Conservation (phyloP, 179 eudicot species). For the Drosera spatulata region DNA sequence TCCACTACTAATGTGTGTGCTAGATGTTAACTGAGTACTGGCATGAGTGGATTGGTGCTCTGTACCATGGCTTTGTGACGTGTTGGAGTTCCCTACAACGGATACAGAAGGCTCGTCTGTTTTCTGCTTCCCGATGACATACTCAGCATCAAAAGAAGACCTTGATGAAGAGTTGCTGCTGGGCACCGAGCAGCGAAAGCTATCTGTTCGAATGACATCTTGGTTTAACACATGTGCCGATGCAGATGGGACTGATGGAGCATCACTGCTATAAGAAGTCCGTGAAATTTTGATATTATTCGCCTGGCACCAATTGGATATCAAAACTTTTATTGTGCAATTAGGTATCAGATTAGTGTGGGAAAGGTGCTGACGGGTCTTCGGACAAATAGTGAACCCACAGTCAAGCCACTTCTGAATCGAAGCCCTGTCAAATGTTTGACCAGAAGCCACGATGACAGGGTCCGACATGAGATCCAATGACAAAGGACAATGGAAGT, state of each 20-base stretch:
- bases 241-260: constrained; percentile 7
- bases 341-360: constrained; percentile 68
- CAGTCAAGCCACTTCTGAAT: constrained; percentile 76
- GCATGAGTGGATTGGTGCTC: constrained; percentile 69
- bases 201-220: constrained; percentile 35
- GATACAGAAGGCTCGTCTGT: constrained; percentile 19
- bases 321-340: constrained; percentile 74
- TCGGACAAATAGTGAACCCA: constrained; percentile 60
- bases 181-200: constrained; percentile 30
- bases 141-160: constrained; percentile 25
- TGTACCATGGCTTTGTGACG: constrained; percentile 15
- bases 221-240: constrained; percentile 17
- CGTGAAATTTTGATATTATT: constrained; percentile 31
- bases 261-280: constrained; percentile 9
- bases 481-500: constrained; percentile 82
- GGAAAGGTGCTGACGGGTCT: constrained; percentile 53
- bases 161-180: constrained; percentile 41
- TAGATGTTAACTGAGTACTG: constrained; percentile 67
- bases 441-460: constrained; percentile 84
- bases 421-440: constrained; percentile 72
- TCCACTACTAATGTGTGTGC: constrained; percentile 55
- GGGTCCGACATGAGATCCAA: constrained; percentile 79
- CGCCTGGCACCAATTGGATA: constrained; percentile 73
- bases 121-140: constrained; percentile 27
- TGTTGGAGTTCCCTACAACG: constrained; percentile 25